Conservation (phyloP, 371 early-diverging fungal genomes). For the Haplosporangium sp. region DNA sequence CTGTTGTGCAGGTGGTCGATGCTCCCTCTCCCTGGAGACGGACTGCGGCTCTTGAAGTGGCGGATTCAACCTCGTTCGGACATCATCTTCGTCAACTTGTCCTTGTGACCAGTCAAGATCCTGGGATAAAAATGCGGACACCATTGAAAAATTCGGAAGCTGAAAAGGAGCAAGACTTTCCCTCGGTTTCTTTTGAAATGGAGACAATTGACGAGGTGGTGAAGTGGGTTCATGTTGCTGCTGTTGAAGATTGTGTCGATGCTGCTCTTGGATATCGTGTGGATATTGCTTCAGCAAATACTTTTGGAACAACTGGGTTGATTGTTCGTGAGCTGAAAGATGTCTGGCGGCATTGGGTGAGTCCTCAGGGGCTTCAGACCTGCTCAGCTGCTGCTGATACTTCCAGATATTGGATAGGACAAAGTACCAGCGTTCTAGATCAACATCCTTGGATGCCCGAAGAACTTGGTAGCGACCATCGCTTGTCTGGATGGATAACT, state of each 20-base stretch:
- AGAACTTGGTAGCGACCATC: slow-evolving; percentile 32
- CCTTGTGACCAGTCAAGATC: slow-evolving; percentile 32
- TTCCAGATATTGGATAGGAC: slow-evolving; percentile 34
- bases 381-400: slow-evolving; percentile 4
- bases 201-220: slow-evolving; percentile 7
- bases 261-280: neutral
- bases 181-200: slow-evolving; percentile 14
- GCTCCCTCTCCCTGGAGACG: neutral
- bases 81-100: slow-evolving; percentile 19
- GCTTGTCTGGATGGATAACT: slow-evolving; percentile 26
- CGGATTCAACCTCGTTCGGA: slow-evolving; percentile 4
- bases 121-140: slow-evolving; percentile 33
- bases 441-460: slow-evolving; percentile 37
- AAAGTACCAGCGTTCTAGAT: slow-evolving; percentile 30
- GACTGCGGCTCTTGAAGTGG: slow-evolving; percentile 16
- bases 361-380: neutral
- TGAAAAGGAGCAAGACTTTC: slow-evolving; percentile 25
- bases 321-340: slow-evolving; percentile 44
- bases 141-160: slow-evolving; percentile 26
- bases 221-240: slow-evolving; percentile 6
- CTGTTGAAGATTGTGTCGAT: neutral
- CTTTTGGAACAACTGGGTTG: slow-evolving; percentile 34
- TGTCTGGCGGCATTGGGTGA: slow-evolving; percentile 9
- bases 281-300: slow-evolving; percentile 34
- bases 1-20: slow-evolving; percentile 20